Evolutionary conservation across 139 green algal species (phyloP).

Genomic region (Haematococcus lacustris): DNA sequence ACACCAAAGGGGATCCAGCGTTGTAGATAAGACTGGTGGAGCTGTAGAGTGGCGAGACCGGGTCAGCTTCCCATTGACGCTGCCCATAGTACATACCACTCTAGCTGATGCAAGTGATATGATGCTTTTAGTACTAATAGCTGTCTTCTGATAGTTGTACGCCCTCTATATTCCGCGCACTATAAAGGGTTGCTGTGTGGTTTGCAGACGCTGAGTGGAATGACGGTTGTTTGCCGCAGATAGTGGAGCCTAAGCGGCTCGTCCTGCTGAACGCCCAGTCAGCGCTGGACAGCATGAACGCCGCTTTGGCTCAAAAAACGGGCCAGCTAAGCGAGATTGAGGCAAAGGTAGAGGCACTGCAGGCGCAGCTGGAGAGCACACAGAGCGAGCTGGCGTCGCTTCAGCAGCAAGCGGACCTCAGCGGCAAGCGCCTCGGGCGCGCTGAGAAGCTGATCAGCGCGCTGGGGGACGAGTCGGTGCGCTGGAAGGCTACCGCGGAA

Average conservation of each 20-base stretch:
- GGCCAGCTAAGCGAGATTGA: conserved; percentile 22
- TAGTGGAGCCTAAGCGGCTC: conserved; percentile 43
- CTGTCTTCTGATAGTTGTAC: too few species aligned
- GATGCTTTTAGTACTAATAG: too few species aligned
- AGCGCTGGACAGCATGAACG: conserved; percentile 38
- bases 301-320: conserved; percentile 29
- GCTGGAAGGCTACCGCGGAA: conserved; percentile 26
- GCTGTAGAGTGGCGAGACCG: too few species aligned
- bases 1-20: too few species aligned
- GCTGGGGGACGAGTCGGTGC: conserved; percentile 55
- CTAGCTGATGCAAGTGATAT: too few species aligned
- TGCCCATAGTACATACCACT: too few species aligned
- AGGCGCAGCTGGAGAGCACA: conserved; percentile 21
- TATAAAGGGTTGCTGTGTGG: too few species aligned
- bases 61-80: too few species aligned
- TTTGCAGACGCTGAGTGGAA: too few species aligned
- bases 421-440: conserved; percentile 40
- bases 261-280: conserved; percentile 23
- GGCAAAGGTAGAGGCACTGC: conserved; percentile 21
- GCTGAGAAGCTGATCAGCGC: conserved; percentile 60
- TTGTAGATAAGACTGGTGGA: too few species aligned
- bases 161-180: too few species aligned
- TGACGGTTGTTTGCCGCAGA: too few species aligned
- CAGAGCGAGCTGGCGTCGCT: conserved; percentile 27
- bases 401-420: conserved; percentile 43